Conservation (phyloP, 2,329 filamentous ascomycete species). For the Apiospora malaysiana region DNA sequence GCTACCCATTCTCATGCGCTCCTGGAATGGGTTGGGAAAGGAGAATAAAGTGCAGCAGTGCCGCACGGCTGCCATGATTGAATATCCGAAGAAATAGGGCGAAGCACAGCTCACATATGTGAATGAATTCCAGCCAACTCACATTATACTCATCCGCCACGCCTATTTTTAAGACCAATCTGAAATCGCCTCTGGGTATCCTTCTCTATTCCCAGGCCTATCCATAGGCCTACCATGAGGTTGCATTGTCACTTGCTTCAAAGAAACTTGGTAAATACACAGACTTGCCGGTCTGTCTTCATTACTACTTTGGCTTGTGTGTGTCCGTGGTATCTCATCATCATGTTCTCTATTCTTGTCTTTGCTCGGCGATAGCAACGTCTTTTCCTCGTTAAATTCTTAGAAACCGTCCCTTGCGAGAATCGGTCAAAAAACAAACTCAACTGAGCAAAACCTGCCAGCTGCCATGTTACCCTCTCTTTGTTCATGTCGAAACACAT, state of each 20-base stretch:
- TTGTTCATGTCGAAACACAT: background rate
- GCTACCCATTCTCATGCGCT: background rate
- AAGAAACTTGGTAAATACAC: background rate
- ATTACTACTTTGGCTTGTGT: background rate
- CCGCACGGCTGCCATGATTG: background rate
- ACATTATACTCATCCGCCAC: slow-evolving; percentile 3
- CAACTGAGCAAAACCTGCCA: background rate
- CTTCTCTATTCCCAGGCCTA: background rate
- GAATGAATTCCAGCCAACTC: background rate
- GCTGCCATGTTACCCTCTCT: background rate
- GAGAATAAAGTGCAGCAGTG: background rate
- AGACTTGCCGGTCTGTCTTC: background rate
- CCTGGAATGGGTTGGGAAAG: background rate
- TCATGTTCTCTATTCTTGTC: background rate
- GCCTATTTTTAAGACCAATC: background rate
- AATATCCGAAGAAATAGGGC: background rate
- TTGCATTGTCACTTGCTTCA: background rate
- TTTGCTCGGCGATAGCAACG: background rate
- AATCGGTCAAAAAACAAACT: background rate
- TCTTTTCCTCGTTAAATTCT: background rate
- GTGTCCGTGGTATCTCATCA: slow-evolving; percentile 18
- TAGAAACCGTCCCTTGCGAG: background rate
- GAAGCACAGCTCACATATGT: slow-evolving; percentile 5
- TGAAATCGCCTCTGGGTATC: background rate
- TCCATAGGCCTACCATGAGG: background rate